Conservation (phyloP, 2,329 filamentous ascomycete species). For the Botrytis paeoniae region DNA sequence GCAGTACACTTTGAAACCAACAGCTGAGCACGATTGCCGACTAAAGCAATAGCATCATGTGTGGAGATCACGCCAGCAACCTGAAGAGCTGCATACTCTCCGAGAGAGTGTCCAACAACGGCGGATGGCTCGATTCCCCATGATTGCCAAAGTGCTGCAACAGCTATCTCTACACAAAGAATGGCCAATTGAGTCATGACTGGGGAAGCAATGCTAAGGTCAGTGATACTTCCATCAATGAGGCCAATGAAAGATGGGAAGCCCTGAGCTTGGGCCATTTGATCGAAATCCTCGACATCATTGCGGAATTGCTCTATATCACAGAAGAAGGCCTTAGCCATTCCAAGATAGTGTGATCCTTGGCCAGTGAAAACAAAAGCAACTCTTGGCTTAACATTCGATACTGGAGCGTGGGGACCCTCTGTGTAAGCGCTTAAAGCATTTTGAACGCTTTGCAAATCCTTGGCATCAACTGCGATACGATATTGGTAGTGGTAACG, state of each 20-base stretch:
- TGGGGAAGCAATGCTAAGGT: neutral
- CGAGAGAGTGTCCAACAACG: slow-evolving; percentile 62
- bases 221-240: slow-evolving; percentile 36
- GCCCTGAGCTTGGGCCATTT: slow-evolving; percentile 28
- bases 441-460: slow-evolving; percentile 35
- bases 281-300: slow-evolving; percentile 31
- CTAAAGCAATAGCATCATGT: slow-evolving; percentile 67
- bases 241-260: slow-evolving; percentile 39
- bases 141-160: slow-evolving; percentile 52
- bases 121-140: slow-evolving; percentile 54
- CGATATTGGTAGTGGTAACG: slow-evolving; percentile 57
- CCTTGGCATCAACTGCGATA: slow-evolving; percentile 45
- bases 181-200: slow-evolving; percentile 20
- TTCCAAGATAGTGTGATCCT: slow-evolving; percentile 42
- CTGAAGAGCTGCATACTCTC: slow-evolving; percentile 70
- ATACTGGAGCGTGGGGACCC: slow-evolving; percentile 16
- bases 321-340: slow-evolving; percentile 31
- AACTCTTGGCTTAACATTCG: slow-evolving; percentile 16
- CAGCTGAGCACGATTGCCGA: slow-evolving; percentile 63
- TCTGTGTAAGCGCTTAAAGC: slow-evolving; percentile 8
- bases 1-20: slow-evolving; percentile 63
- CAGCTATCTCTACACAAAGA: slow-evolving; percentile 51
- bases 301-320: slow-evolving; percentile 40
- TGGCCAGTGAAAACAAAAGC: slow-evolving; percentile 42
- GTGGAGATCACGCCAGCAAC: slow-evolving; percentile 67